Evolutionary conservation across 2,329 filamentous ascomycete species (phyloP), one percentile per base, ranked within the genome.

Genomic region (Hymenoscyphus occultus): DNA sequence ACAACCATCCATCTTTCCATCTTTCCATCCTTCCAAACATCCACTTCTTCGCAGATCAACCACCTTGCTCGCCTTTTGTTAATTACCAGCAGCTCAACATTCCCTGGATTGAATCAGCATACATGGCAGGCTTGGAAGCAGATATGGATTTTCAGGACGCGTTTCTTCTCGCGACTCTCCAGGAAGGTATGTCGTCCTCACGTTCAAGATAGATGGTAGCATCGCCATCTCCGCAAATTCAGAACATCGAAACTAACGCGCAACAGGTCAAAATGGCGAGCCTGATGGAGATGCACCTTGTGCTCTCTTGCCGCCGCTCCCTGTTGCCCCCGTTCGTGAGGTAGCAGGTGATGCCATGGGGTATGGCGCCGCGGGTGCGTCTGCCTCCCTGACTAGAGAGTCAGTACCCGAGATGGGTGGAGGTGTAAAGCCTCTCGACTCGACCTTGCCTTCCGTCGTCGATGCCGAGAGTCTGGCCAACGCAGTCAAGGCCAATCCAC

Each of bases 401-500:
- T 19, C 48, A 28, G 48, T 19, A 54, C 22, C 19, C 19, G 48
- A 54, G 48, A 54, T 19, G 22, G 48, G 48, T 12, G 56, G 56
- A 59, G 56, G 56, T 39, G 32, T 59, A 22, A 19, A 40, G 32
- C 60, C 60, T n/a, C 35, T 61, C 51, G 31, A 62, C 12, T 35
- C 19, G n/a, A 39, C 60, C 19, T 22, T 62, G 31, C 60, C 60
- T 19, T 51, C 31, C 13, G 56, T 63, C 12, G 61, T 63, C 6
- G 61, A 63, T 31, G 31, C 54, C 19, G 39, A 48, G 32, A 40
- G 39, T 51, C 61, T 63, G n/a, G 14, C 42, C 13, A 28, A 45
- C 39, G 61, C 28, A 16, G 61, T 59, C 31, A 31, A 35, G 16
- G 39, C 51, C 14, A 22, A 59, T 39, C 61, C 61, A 16, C 61